Base-by-base conservation (phyloP, 2,329 filamentous ascomycete genomes). In the Botrytis tulipae region DNA sequence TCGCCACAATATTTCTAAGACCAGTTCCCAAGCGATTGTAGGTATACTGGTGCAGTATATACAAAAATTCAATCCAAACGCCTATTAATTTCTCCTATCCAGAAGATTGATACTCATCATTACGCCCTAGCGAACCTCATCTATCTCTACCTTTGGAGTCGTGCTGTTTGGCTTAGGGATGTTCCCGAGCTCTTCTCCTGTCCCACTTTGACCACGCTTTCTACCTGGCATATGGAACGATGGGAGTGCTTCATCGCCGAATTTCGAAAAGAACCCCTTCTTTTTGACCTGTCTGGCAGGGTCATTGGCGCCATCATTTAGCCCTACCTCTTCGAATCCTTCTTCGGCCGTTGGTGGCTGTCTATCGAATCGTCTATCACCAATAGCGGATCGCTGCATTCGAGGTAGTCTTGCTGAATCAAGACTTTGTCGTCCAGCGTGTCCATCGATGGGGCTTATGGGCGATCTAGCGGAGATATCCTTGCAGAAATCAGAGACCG, bases 381-480 rank as follows among this genome's bases (percentile, higher is more conserved):
- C 85, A 71, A 91, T 82, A 12, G 89, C 86, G 14, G 90, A 88
- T 75, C 91, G 87, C 29, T 90, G 89, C 61, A 89, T 84, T 73
- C 91, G 87, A 73, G 87, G 85, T 80, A 88, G 87, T 76, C 89
- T 87, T 65, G 90, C 87, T 10, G 93, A 93, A 81, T 98, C 94
- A 76, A 97, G 88, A 72, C 93, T 96, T 77, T 93, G 91, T 73
- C 95, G 91, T 29, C 90, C 88, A 83, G 87, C 78, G 84, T 84
- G 80, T 72, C 86, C 83, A 71, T 92, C 89, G 29, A 73, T 59
- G 75, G 86, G 84, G 69, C 87, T 82, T 72, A 98, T 84, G 14
- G 94, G 95, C 57, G 94, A 96, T 76, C 91, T 91, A 57, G 95
- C 95, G 68, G 92, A 95, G 75, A 98, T 97, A 81, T 98, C 95